Evolutionary conservation across 495 filamentous ascomycete genomes (phyloP), one percentile per base, ranked within the genome.

Genomic region (Trichocladium antarcticum): DNA sequence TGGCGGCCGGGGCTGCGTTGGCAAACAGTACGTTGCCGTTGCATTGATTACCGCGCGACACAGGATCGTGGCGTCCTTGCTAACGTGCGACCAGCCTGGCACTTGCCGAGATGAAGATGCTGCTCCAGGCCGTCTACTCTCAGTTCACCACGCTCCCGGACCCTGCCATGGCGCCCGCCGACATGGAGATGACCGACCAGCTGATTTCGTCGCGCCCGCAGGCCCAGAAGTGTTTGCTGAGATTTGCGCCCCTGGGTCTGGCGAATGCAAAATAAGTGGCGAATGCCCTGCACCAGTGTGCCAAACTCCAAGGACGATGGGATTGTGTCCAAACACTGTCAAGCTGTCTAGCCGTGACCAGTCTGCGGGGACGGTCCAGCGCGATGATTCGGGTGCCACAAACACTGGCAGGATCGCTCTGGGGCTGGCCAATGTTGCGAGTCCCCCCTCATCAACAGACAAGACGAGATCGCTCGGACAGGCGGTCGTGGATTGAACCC

Each of bases 71-170:
- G 16, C 37, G 21, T 7, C 20, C 14, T 47, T 32, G 56, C 58
- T 61, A 32, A 64, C 54, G 46, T 35, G 7, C 6, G 12, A 38
- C 15, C 50, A 82, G 79, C 57, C 67, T 84, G 32, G 80, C 78
- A 0, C 69, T 79, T n/a, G 72, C 75, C 27, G 80, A 84, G 57
- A 83, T 84, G 78, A 83, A 79, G 62, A 67, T 69, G 9, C 58
- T 83, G 29, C 66, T 84, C 15, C 62, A 62, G 17, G 75, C 74
- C 35, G 68, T 82, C 3, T 84, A 84, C 57, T 74, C 74, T 6
- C 64, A 60, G 4, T 83, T 74, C 42, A 67, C 60, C 12, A 81
- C 80, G 1, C 55, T 64, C 0, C 70, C 78, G 6, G 73, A 78
- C 7, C 48, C 53, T 4, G 65, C 72, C 31, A 81, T 80, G 78